Percentiles rank a stretch among this genome's conserved stretches.
Conservation (phyloP, 805 yeast species). For the Ogataea sp. region DNA sequence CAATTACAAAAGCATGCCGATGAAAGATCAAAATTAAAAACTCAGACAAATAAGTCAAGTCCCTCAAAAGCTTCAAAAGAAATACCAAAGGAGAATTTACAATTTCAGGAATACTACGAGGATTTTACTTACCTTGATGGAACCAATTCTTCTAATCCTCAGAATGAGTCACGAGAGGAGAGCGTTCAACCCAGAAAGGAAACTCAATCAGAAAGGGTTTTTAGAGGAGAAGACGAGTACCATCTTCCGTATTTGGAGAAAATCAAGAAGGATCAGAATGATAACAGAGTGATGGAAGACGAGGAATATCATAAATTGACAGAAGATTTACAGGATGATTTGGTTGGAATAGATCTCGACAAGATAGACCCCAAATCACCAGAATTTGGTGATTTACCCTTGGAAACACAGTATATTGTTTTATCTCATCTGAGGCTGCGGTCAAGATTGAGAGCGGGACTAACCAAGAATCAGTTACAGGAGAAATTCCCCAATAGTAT, state of each 20-base stretch:
- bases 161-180: too few relatives aligned
- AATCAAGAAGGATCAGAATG: constrained; percentile 45
- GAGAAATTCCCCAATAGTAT: constrained; percentile 72
- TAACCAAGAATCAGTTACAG: constrained; percentile 80
- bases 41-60: constrained; percentile 4
- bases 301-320: constrained; percentile 61
- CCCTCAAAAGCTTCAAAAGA: constrained; percentile 5
- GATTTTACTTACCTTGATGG: constrained; percentile 20
- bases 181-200: not conserved
- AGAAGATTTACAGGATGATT: constrained; percentile 45
- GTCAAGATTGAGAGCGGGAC: constrained; percentile 93
- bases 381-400: constrained; percentile 70
- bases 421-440: constrained; percentile 74
- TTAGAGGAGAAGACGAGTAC: constrained; percentile 68
- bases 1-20: constrained; percentile 60
- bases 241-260: constrained; percentile 64
- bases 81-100: constrained; percentile 15
- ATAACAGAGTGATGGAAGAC: constrained; percentile 66
- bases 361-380: constrained; percentile 76
- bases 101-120: constrained; percentile 29
- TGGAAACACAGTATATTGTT: constrained; percentile 81
- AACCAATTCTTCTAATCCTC: not conserved
- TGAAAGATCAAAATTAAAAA: constrained; percentile 3
- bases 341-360: constrained; percentile 64
- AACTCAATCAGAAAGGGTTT: constrained; percentile 19